Base-by-base conservation (phyloP, 2,329 filamentous ascomycete species). In the Penicillium sclerotiorum region DNA sequence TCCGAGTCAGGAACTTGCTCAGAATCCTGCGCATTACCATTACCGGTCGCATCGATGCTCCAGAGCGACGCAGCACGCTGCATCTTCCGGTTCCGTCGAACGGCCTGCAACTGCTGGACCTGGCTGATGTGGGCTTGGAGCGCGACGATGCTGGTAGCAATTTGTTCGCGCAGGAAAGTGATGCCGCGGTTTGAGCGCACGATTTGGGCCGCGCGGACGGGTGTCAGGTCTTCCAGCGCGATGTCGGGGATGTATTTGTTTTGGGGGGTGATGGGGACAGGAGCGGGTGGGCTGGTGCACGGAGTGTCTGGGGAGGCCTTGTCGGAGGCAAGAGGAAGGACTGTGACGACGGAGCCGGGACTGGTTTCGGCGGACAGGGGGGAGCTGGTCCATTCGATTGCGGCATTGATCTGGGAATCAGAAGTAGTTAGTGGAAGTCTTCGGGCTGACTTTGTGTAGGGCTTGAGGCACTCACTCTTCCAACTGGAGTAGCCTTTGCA, bases 41-140 rank as follows among this genome's bases (percentile, higher is more conserved):
- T 55, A 6, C 65, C 44, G 3, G n/a, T n/a, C n/a, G 66, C 64
- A 17, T 58, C 64, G 35, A 74, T 74, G 17, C 62, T 72, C 72
- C 72, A 74, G 47, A 73, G 74, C 1, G 72, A 74, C 1, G 59
- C 60, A 5, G 66, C 61, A 2, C 67, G 69, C 5, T 58, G 57
- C 43, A 66, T 58, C 42, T 59, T 65, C 2, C 62, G 62, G 23
- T 53, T 44, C 47, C 60, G 45, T 22, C 61, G 62, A 36, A 60
- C 28, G 17, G 58, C 49, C 49, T 69, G 67, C 2, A 65, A 20
- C 8, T 61, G 49, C 2, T 42, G 45, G n/a, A 65, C 52, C 2
- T 63, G 54, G 2, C 59, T 56, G 4, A 71, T 57, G 2, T 68
- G 53, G 2, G 46, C 18, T 4, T 64, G 58, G 17, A 73, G 55